These are phyloP conservation scores for Phylloporus sp. DNA, from an alignment of 768 basidiomycete genomes.

Conservation along the genomic window DNA sequence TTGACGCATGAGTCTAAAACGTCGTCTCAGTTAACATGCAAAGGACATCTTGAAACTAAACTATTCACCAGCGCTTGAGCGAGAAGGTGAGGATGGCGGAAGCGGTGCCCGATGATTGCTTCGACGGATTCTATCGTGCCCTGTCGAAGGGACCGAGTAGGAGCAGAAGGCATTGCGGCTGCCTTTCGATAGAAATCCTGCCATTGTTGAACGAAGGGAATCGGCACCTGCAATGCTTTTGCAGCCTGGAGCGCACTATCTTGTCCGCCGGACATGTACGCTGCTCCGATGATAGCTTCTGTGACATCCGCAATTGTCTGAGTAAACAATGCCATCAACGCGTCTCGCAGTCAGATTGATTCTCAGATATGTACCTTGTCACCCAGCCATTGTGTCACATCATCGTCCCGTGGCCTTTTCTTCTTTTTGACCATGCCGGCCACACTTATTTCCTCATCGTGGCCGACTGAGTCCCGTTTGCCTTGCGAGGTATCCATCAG, in stretches of 20 bases:
- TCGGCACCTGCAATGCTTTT: conserved; percentile 61
- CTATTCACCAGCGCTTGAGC: conserved; percentile 66
- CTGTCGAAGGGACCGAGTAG: conserved; percentile 42
- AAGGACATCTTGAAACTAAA: neutral
- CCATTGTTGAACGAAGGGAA: conserved; percentile 66
- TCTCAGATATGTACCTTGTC: conserved; percentile 65
- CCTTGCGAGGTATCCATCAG: conserved; percentile 5
- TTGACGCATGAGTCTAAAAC: conserved; percentile 65
- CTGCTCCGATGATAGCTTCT: conserved; percentile 83
- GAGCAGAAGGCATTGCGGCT: conserved; percentile 40
- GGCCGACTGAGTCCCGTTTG: conserved; percentile 11
- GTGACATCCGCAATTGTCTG: conserved; percentile 81
- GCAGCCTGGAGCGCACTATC: conserved; percentile 61
- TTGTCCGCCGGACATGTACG: conserved; percentile 69
- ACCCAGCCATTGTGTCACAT: conserved; percentile 55
- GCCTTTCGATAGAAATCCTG: conserved; percentile 58
- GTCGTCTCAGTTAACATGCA: conserved; percentile 7
- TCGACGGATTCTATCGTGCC: conserved; percentile 57
- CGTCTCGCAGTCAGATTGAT: neutral
- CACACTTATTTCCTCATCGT: conserved; percentile 8
- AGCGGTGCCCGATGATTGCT: conserved; percentile 57
- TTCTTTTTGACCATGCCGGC: conserved; percentile 31
- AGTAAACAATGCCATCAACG: conserved; percentile 13
- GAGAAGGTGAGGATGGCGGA: conserved; percentile 60
- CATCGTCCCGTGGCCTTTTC: conserved; percentile 40